Base-by-base conservation (phyloP, 768 basidiomycete genomes). In the Mrakia frigida region DNA sequence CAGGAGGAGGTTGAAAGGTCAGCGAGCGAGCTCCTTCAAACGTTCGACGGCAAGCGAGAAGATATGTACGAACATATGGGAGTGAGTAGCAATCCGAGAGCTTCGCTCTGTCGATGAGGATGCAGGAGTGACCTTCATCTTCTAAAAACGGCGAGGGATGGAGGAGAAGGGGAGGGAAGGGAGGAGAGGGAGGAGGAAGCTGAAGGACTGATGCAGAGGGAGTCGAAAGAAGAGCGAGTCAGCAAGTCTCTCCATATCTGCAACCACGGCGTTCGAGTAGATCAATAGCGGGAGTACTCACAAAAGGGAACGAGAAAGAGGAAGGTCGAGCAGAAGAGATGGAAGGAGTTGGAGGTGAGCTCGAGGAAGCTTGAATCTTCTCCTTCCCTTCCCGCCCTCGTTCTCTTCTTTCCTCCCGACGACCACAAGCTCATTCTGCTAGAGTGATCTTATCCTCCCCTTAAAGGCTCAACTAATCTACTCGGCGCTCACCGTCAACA, bases 81-180 rank as follows among this genome's bases (percentile, higher is more conserved):
- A 77, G 65, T 77, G 76, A 43, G 76, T 77, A 33, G 76, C 76
- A 33, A 77, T 77, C 35, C 76, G 28, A 13, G 76, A 77, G 72
- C 53, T 69, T 31, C 70, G 43, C 41, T 73, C 76, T 33, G 72
- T 43, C 37, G 74, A 31, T 5, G 69, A 61, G 16, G 70, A 31
- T 56, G 41, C 72, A 2, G 76, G 76, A 21, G 76, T 77, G 72
- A 77, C 72, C 76, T 77, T 77, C 76, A 77, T 77, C 33, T 77
- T 28, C 7, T 4, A 33, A 39, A 11, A 16, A 28, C 13, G 67
- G 65, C 53, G 41, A 23, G 37, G 35, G 31, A 23, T 21, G 37
- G 35, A 39, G 63, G 35, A 31, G 10, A 37, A 9, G 33, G 43
- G 39, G 35, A 41, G 39, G 39, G n/a, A 50, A 50, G 46, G 46